These are phyloP conservation scores for Luzula sylvatica DNA, from an alignment of 176 grass and related monocot species.

Conservation along the genomic window DNA sequence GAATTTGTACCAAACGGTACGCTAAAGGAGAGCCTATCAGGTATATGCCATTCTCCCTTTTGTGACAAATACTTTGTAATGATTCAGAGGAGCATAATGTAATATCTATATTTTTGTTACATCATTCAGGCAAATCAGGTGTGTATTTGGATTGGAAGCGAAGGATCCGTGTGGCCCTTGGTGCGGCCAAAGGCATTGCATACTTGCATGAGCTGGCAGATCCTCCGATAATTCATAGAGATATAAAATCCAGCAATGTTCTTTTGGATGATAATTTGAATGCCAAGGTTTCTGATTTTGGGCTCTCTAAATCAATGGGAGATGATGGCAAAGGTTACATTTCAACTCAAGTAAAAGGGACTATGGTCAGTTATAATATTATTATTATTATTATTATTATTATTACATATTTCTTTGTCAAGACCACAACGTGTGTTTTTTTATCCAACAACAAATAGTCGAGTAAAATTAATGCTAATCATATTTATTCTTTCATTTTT, in stretches of 20 bases:
- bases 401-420: not conserved
- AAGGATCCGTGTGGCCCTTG: slow-evolving; percentile 48
- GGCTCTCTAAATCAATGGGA: slow-evolving; percentile 61
- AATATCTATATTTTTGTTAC: not conserved
- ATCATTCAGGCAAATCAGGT: slow-evolving; percentile 57
- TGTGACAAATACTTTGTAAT: not conserved
- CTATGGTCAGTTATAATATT: slow-evolving; percentile 42
- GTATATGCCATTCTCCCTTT: slow-evolving; percentile 2
- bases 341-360: slow-evolving; percentile 79
- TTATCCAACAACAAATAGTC: not conserved
- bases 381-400: not conserved
- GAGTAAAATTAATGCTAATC: not conserved
- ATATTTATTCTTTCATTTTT: not conserved
- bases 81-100: not conserved
- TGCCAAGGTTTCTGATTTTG: slow-evolving; percentile 74
- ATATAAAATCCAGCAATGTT: slow-evolving; percentile 84
- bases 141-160: slow-evolving; percentile 66
- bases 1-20: slow-evolving; percentile 80
- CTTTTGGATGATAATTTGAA: slow-evolving; percentile 73
- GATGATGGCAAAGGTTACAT: slow-evolving; percentile 25
- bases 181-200: slow-evolving; percentile 57
- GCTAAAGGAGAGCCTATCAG: slow-evolving; percentile 72
- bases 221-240: slow-evolving; percentile 73
- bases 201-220: slow-evolving; percentile 83
- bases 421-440: not conserved